Percentiles rank a stretch among this genome's conserved stretches.
Evolutionary conservation across 225 moss, liverwort and hornwort species (phyloP).

Genomic region (Pseudisothecium myosuroides): DNA sequence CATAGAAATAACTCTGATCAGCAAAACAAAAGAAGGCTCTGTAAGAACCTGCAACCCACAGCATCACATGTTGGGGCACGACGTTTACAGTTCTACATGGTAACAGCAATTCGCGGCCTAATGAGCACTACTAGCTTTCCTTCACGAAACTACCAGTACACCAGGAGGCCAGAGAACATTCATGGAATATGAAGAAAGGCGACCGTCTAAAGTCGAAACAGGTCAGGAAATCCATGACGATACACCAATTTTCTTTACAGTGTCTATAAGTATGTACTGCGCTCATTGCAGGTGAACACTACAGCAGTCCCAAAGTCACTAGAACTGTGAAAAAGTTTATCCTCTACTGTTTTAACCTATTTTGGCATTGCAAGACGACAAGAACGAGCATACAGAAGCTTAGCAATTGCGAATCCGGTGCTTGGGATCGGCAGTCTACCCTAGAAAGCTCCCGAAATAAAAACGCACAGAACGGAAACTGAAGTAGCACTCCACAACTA

Average conservation of each 20-base stretch:
- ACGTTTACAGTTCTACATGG: neutral
- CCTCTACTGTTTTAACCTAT: neutral
- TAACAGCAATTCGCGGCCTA: neutral
- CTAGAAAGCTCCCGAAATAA: neutral
- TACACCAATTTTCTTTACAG: neutral
- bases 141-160: neutral
- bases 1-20: neutral
- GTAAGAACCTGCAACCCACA: neutral
- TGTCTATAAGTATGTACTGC: neutral
- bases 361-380: neutral
- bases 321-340: neutral
- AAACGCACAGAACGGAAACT: neutral
- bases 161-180: neutral
- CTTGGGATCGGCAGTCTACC: neutral
- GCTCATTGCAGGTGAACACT: neutral
- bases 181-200: neutral
- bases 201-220: neutral
- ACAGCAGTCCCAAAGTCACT: neutral
- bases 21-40: neutral
- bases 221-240: neutral
- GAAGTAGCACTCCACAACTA: neutral
- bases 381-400: neutral
- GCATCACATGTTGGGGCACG: neutral
- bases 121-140: neutral
- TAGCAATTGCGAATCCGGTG: neutral